phyloP scores from a whole-genome alignment of 2,329 filamentous ascomycete genomes.

The Cryphonectria nitschkei region DNA sequence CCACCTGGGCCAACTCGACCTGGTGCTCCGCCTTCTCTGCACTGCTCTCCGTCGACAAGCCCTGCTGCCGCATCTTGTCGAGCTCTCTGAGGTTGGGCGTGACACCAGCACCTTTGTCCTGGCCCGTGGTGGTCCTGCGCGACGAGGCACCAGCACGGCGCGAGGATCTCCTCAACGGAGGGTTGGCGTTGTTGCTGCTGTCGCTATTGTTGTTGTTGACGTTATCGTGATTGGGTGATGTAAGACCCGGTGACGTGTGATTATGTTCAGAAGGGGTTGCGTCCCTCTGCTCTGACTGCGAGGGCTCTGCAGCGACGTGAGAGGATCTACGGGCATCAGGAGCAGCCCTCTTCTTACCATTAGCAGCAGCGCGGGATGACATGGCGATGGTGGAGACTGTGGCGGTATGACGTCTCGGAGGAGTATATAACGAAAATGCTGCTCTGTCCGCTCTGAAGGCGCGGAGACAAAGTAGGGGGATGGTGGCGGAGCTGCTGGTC shows the following conservation, averaged over 20 bases:
- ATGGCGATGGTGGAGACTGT: slow-evolving; percentile 15
- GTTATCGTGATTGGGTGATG: background rate
- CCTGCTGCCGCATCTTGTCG: slow-evolving; percentile 8
- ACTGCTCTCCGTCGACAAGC: background rate
- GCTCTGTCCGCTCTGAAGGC: background rate
- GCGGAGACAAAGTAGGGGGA: background rate
- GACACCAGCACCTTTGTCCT: background rate
- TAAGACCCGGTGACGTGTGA: background rate
- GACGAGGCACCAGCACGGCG: slow-evolving; percentile 8
- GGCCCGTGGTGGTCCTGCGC: background rate
- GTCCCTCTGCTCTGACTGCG: background rate
- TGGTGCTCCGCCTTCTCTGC: background rate
- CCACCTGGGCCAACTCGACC: slow-evolving; percentile 28
- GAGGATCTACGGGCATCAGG: background rate
- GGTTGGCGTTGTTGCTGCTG: no score
- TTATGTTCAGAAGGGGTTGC: background rate
- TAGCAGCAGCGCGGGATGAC: slow-evolving; percentile 14
- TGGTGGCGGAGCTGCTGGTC: slow-evolving; percentile 10
- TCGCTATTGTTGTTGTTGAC: background rate
- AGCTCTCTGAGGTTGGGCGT: background rate
- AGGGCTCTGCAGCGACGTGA: background rate
- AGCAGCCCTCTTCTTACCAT: slow-evolving; percentile 12
- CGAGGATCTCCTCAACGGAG: slow-evolving; percentile 14
- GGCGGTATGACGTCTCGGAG: slow-evolving; percentile 23
- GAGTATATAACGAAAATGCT: background rate